A percentile compares a stretch with the other conserved stretches of the same genome.
Conservation (phyloP, 169 alveolate genomes). For the Babesia divergens region DNA sequence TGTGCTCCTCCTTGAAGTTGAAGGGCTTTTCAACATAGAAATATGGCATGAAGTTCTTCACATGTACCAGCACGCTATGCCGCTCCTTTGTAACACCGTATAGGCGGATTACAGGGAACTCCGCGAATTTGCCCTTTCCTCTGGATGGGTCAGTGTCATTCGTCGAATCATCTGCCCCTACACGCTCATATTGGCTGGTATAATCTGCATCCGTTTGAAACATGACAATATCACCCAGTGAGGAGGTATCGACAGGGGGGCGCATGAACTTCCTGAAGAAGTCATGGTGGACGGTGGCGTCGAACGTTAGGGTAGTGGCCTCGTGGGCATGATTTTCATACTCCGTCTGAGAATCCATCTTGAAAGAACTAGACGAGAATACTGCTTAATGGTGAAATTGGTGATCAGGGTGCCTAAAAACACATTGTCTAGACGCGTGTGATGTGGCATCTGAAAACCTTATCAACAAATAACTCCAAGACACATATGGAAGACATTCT, state of each 20-base stretch:
- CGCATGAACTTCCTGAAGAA: constrained; percentile 1
- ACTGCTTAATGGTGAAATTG: too few relatives aligned
- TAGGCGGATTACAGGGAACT: constrained; percentile 61
- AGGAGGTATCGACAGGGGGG: neutral
- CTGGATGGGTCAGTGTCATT: neutral
- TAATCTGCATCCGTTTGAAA: constrained; percentile 66
- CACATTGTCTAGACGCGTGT: too few relatives aligned
- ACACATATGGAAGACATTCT: too few relatives aligned
- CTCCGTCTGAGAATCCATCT: constrained; percentile 14
- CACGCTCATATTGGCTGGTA: constrained; percentile 15
- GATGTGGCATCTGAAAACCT: too few relatives aligned
- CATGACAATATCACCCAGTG: constrained; percentile 18
- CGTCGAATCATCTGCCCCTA: neutral
- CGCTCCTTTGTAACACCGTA: constrained; percentile 66
- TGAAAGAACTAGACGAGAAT: too few relatives aligned
- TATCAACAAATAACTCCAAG: too few relatives aligned
- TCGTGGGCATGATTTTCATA: constrained; percentile 1
- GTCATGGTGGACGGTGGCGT: neutral
- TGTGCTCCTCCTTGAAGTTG: constrained; percentile 53
- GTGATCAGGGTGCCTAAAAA: too few relatives aligned
- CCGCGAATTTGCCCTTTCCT: constrained; percentile 3
- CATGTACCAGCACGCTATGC: constrained; percentile 64
- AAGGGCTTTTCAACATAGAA: constrained; percentile 72
- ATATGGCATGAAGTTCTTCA: constrained; percentile 69
- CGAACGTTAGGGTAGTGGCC: neutral